A percentile compares a stretch with the other conserved stretches of the same genome.
Evolutionary conservation across 1,284 basidiomycete species (phyloP).

Genomic region (Phellopilus nigrolimitatus): DNA sequence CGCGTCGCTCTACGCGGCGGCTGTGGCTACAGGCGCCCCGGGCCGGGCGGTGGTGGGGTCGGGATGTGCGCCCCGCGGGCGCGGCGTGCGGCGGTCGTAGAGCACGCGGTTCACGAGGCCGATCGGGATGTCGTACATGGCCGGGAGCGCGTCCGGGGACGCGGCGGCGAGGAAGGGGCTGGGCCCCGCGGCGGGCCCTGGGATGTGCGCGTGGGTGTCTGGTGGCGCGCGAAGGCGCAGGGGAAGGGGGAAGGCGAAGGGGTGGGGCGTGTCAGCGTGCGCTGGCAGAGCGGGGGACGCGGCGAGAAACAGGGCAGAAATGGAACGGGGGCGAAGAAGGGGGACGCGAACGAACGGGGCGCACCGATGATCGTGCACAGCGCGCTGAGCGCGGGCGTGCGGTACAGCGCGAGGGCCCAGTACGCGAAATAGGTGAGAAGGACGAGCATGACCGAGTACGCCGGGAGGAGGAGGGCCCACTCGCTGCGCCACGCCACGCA

Average conservation of each 20-base stretch:
- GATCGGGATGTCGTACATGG: slow-evolving; percentile 78
- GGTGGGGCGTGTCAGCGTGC: slow-evolving; percentile 25
- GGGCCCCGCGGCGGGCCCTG: slow-evolving; percentile 25
- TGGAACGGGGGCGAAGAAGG: slow-evolving; percentile 2
- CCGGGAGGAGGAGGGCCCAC: slow-evolving; percentile 83
- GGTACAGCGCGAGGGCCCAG: slow-evolving; percentile 66
- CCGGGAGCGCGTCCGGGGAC: slow-evolving; percentile 46
- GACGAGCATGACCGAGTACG: slow-evolving; percentile 69
- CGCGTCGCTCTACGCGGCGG: no score
- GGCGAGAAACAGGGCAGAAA: slow-evolving; percentile 1
- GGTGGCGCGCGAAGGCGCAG: no score
- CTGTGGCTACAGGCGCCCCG: no score
- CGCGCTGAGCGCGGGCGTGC: slow-evolving; percentile 68
- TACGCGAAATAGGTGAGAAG: slow-evolving; percentile 78
- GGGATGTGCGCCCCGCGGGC: neutral
- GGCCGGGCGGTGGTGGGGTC: no score
- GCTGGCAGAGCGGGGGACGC: slow-evolving; percentile 11
- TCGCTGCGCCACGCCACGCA: no score
- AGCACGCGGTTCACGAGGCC: slow-evolving; percentile 72
- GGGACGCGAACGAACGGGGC: no score
- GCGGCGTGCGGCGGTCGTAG: slow-evolving; percentile 33
- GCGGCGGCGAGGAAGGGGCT: slow-evolving; percentile 47
- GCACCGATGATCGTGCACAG: slow-evolving; percentile 61
- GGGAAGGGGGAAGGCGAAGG: slow-evolving; percentile 6
- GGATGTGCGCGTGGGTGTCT: slow-evolving; percentile 54